A percentile compares a stretch with the other conserved stretches of the same genome.
Conservation (phyloP, 768 basidiomycete genomes). For the Boletus pseudopeckii region DNA sequence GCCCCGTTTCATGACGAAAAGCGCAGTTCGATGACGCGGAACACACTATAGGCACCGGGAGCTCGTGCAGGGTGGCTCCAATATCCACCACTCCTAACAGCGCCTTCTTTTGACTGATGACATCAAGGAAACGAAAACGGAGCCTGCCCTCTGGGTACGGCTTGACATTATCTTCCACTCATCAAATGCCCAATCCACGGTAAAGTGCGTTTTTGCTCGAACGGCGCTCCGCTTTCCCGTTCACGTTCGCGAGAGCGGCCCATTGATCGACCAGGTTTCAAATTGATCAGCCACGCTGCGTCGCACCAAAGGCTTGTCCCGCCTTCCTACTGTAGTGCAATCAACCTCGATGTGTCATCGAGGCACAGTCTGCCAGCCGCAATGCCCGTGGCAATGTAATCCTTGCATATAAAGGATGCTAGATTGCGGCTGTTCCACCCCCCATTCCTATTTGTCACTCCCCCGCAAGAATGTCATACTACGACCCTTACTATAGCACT, state of each 20-base stretch:
- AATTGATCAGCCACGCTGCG: constrained; percentile 15
- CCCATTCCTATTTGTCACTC: constrained; percentile 9
- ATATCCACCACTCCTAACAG: constrained; percentile 14
- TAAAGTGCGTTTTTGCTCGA: neutral
- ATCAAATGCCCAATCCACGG: neutral
- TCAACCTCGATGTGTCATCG: constrained; percentile 29
- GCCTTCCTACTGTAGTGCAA: constrained; percentile 13
- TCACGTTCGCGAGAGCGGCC: constrained; percentile 2
- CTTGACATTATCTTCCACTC: neutral
- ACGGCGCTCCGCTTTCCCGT: constrained; percentile 26
- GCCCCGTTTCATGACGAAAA: too few relatives aligned
- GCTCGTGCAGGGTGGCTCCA: too few relatives aligned
- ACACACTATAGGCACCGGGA: too few relatives aligned
- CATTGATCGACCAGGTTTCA: constrained; percentile 18
- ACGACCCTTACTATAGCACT: constrained; percentile 37
- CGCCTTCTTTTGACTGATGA: constrained; percentile 2
- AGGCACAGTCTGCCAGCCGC: constrained; percentile 23
- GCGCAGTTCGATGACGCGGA: too few relatives aligned
- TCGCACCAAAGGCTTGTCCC: constrained; percentile 7
- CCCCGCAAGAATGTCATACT: constrained; percentile 40
- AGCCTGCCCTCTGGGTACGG: neutral
- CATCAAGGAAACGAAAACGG: neutral
- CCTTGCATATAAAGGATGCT: constrained; percentile 24
- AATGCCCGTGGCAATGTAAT: constrained; percentile 10
- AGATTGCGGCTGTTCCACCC: neutral